Evolutionary conservation across 1,139 yeast genomes (phyloP), one percentile per base, ranked within the genome.

Genomic region (Hyphopichia burtonii): DNA sequence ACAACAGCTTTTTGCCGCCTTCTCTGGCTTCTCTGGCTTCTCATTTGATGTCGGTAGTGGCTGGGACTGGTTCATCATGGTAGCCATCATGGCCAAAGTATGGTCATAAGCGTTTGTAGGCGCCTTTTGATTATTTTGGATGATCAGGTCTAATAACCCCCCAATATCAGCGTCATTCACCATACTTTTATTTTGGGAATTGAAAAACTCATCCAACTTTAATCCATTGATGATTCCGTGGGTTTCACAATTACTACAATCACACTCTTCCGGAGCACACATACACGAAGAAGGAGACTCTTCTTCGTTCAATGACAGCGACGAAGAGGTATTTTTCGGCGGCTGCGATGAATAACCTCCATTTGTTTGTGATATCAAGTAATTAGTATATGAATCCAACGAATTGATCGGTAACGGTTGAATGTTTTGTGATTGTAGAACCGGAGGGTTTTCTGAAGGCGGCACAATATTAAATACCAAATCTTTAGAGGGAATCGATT

Each of bases 171-270:
- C 28, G 5, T 34, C 36, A 22, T 20, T 34, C 20, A 35, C 14
- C 31, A 12, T 25, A 25, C 11, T 25, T 8, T 25, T 25, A 10
- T 25, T 25, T 4, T 25, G 7, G 11, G 7, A 8, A 19, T 35
- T 41, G 36, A 61, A 61, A 22, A 59, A 48, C 40, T 78, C 82
- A 40, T 72, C 76, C 31, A 75, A 47, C 45, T 71, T 66, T 40
- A 71, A 54, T 2, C 83, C 83, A 47, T 77, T 66, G 14, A 74
- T 67, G 9, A 76, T 78, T 2, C 82, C 82, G 53, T 79, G 84
- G 2, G 70, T 61, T 44, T 71, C 81, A 58, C 83, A 79, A 48
- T 78, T 74, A 31, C 65, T 58, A 53, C 84, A 79, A 30, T 65
- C 73, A 54, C 84, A 79, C 4, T 65, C 63, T 30, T 71, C 71